A percentile compares a stretch with the other conserved stretches of the same genome.
Evolutionary conservation across 768 basidiomycete species (phyloP).

Genomic region (Phlebiopsis flavidoalba): DNA sequence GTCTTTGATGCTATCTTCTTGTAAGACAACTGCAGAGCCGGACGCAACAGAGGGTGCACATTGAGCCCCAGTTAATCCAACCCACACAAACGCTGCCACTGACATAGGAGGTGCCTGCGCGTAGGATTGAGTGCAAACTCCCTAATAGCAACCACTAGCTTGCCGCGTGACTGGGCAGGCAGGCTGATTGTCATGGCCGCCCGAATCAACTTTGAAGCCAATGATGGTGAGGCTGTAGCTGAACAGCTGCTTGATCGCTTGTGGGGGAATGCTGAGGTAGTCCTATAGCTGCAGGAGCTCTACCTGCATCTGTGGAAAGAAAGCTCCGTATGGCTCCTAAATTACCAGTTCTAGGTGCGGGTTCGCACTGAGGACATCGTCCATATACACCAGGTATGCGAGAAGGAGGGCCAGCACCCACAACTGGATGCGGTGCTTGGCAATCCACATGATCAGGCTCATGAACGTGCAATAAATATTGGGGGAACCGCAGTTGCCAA

Average conservation of each 20-base stretch:
- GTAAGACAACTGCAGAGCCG: constrained; percentile 25
- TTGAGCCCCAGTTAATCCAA: constrained; percentile 38
- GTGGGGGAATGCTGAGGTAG: constrained; percentile 33
- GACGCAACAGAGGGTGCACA: constrained; percentile 27
- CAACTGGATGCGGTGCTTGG: no score
- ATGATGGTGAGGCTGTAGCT: constrained; percentile 30
- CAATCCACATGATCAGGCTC: constrained; percentile 35
- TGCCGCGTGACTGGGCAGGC: neutral
- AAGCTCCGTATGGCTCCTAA: constrained; percentile 27
- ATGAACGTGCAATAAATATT: constrained; percentile 24
- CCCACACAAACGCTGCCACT: constrained; percentile 24
- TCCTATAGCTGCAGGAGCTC: constrained; percentile 36
- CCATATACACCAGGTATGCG: constrained; percentile 27
- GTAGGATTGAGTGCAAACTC: constrained; percentile 1
- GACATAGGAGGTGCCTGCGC: neutral
- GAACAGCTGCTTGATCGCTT: constrained; percentile 33
- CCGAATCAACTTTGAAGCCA: constrained; percentile 33
- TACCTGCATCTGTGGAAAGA: constrained; percentile 28
- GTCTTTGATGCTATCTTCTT: constrained; percentile 27
- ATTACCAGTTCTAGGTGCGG: constrained; percentile 12
- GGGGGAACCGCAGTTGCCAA: constrained; percentile 26
- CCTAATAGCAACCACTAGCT: constrained; percentile 5
- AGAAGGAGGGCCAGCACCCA: constrained; percentile 13
- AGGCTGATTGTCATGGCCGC: constrained; percentile 27
- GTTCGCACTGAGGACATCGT: constrained; percentile 28